phyloP scores from a whole-genome alignment of 108 stramenopile genomes.

The Fistulifera solaris region DNA sequence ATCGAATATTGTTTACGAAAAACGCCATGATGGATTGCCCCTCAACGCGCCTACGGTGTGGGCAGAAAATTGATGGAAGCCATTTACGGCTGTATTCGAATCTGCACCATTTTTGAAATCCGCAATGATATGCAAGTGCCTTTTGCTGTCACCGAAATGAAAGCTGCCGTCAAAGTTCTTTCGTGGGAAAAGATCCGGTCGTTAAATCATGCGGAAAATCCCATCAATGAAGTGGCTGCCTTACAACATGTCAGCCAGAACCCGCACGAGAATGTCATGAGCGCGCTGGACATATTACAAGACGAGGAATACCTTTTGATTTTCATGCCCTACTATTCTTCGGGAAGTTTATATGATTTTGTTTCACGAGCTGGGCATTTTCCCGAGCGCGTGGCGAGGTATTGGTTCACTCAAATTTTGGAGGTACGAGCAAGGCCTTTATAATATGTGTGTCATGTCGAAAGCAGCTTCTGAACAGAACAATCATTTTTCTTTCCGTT shows the following conservation, averaged over 20 bases:
- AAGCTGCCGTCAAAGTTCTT: too few relatives aligned
- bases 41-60: too few relatives aligned
- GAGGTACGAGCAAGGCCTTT: slow-evolving; percentile 11
- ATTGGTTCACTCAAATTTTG: slow-evolving; percentile 17
- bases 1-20: too few relatives aligned
- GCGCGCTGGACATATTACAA: slow-evolving; percentile 62
- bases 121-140: too few relatives aligned
- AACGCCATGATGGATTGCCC: too few relatives aligned
- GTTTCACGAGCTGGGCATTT: background rate
- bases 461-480: slow-evolving; percentile 29
- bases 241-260: slow-evolving; percentile 69
- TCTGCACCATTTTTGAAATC: too few relatives aligned
- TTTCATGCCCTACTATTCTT: slow-evolving; percentile 72
- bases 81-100: too few relatives aligned
- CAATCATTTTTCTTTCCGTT: slow-evolving; percentile 2
- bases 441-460: slow-evolving; percentile 26
- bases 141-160: too few relatives aligned
- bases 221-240: slow-evolving; percentile 83
- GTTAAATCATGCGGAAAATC: slow-evolving; percentile 58
- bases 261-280: slow-evolving; percentile 57
- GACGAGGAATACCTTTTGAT: slow-evolving; percentile 77
- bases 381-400: background rate
- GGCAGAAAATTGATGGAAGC: too few relatives aligned
- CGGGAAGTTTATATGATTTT: slow-evolving; percentile 39
- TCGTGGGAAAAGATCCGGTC: slow-evolving; percentile 14